These are phyloP conservation scores for Melaleuca alternifolia DNA, from an alignment of 345 rosid genomes.

Conservation along the genomic window DNA sequence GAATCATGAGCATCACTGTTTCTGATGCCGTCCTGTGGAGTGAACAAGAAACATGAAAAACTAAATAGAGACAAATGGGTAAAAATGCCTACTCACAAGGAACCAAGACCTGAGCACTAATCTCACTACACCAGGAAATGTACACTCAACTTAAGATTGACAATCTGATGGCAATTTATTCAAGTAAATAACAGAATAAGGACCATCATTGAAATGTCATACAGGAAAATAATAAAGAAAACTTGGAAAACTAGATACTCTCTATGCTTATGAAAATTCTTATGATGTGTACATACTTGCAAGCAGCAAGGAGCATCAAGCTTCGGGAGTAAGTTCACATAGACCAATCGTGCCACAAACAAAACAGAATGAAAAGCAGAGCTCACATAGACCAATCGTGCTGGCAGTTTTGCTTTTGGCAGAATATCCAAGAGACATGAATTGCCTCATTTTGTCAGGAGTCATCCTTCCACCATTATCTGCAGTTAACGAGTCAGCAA, in stretches of 20 bases:
- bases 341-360: slow-evolving; percentile 44
- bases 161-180: background rate
- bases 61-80: background rate
- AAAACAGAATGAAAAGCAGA: background rate
- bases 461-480: slow-evolving; percentile 84
- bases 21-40: background rate
- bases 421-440: slow-evolving; percentile 85
- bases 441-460: slow-evolving; percentile 54
- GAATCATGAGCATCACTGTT: background rate
- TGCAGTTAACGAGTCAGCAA: slow-evolving; percentile 8
- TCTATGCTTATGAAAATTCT: background rate
- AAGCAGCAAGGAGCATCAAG: background rate
- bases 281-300: background rate
- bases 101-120: background rate
- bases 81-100: background rate
- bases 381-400: slow-evolving; percentile 74
- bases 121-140: background rate
- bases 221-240: background rate
- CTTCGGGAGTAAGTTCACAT: slow-evolving; percentile 28
- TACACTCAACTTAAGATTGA: background rate
- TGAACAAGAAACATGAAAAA: background rate
- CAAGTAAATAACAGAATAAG: background rate
- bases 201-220: background rate
- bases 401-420: slow-evolving; percentile 60
- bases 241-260: background rate